A percentile compares a stretch with the other conserved stretches of the same genome.
Evolutionary conservation across 2,329 filamentous ascomycete genomes (phyloP).

Genomic region (Penicillium sp.): DNA sequence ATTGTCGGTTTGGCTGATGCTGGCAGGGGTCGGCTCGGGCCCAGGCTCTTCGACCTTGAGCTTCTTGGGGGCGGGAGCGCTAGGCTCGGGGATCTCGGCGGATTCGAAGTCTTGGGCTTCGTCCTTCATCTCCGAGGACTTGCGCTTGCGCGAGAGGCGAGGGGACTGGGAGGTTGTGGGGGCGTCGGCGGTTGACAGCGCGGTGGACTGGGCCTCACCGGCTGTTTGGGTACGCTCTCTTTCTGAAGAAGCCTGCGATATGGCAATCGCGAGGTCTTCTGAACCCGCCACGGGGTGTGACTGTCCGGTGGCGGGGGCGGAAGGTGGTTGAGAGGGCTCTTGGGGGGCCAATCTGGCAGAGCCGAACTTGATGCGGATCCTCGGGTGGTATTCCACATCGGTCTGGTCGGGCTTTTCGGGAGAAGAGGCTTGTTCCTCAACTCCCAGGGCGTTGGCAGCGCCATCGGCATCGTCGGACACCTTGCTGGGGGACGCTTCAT

Average conservation of each 20-base stretch:
- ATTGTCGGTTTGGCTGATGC: conserved; percentile 23
- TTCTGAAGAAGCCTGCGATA: not conserved
- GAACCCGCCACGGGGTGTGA: not conserved
- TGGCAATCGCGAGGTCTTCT: not conserved
- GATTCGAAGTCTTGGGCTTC: conserved; percentile 18
- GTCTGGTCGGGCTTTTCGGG: conserved; percentile 4
- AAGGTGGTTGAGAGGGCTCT: not conserved
- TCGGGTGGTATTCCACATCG: conserved; percentile 14
- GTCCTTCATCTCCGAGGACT: conserved; percentile 27
- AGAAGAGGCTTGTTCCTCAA: conserved; percentile 14
- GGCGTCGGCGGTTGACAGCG: not conserved
- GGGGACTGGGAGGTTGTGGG: conserved; percentile 10
- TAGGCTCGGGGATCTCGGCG: conserved; percentile 14
- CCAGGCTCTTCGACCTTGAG: conserved; percentile 36
- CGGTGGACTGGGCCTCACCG: conserved; percentile 2
- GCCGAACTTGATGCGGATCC: conserved; percentile 13
- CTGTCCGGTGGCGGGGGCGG: conserved; percentile 2
- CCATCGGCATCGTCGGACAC: not conserved
- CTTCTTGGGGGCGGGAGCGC: conserved; percentile 29
- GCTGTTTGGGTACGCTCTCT: not conserved
- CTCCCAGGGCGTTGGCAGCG: conserved; percentile 9
- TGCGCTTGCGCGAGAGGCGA: conserved; percentile 29
- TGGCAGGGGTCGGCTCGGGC: conserved; percentile 25
- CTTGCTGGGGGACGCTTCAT: conserved; percentile 19
- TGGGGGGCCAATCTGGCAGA: not conserved